A percentile compares a stretch with the other conserved stretches of the same genome.
Evolutionary conservation across 129 eudicot genomes (phyloP).

Genomic region (Pittosporum tobira): DNA sequence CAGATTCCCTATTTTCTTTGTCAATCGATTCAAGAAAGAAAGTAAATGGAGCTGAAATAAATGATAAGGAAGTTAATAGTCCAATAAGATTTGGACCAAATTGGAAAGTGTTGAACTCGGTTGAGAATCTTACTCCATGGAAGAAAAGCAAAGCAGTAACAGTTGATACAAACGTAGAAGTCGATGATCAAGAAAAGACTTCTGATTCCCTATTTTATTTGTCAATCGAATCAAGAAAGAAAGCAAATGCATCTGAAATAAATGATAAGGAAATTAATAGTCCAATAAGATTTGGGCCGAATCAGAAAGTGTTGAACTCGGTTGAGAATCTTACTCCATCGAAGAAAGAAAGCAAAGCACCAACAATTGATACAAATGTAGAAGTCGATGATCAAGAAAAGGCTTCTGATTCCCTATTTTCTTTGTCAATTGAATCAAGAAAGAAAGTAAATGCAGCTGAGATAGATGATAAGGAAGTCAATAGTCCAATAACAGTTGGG

Average conservation of each 20-base stretch:
- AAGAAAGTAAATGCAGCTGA: slow-evolving; percentile 25
- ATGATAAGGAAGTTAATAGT: slow-evolving; percentile 60
- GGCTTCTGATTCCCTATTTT: slow-evolving; percentile 56
- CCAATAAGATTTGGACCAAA: slow-evolving; percentile 19
- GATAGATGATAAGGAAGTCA: slow-evolving; percentile 49
- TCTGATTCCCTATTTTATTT: slow-evolving; percentile 57
- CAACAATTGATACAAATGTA: slow-evolving; percentile 8
- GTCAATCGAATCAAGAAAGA: slow-evolving; percentile 44
- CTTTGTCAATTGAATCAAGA: slow-evolving; percentile 46
- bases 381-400: slow-evolving; percentile 22
- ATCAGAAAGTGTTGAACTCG: slow-evolving; percentile 30
- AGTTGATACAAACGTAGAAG: slow-evolving; percentile 4
- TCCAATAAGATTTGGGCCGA: slow-evolving; percentile 18
- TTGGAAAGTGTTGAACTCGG: slow-evolving; percentile 20
- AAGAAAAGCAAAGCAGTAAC: slow-evolving; percentile 31
- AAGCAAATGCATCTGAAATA: slow-evolving; percentile 15
- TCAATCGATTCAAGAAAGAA: slow-evolving; percentile 45
- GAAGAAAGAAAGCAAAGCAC: slow-evolving; percentile 41
- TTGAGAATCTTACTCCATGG: slow-evolving; percentile 52
- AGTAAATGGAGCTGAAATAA: slow-evolving; percentile 18
- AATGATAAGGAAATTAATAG: slow-evolving; percentile 62
- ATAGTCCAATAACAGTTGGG: slow-evolving; percentile 27
- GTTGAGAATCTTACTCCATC: slow-evolving; percentile 50
- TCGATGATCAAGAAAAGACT: slow-evolving; percentile 37
- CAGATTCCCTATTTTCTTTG: slow-evolving; percentile 54